Conservation (phyloP, 371 early-diverging fungal genomes). For the Coemansia sp. region DNA sequence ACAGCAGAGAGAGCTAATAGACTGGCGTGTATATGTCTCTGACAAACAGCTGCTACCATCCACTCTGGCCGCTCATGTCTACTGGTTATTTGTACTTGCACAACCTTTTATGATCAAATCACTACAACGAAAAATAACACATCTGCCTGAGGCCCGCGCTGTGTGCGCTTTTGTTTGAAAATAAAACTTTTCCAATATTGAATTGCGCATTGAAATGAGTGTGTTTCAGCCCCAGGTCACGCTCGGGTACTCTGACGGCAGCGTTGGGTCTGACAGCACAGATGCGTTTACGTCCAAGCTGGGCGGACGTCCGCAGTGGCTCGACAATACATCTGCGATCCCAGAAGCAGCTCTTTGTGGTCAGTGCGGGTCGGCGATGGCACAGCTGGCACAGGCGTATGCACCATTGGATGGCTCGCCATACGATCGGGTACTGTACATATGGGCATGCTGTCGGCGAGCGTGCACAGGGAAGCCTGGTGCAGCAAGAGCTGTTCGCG, state of each 20-base stretch:
- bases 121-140: too few relatives aligned
- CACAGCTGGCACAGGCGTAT: conserved; percentile 68
- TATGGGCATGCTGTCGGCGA: conserved; percentile 75
- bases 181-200: too few relatives aligned
- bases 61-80: too few relatives aligned
- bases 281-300: conserved; percentile 70
- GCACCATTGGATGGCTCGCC: conserved; percentile 70
- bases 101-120: too few relatives aligned
- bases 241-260: conserved; percentile 67
- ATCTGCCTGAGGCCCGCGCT: too few relatives aligned
- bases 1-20: too few relatives aligned
- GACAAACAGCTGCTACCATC: background rate
- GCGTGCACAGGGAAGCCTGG: conserved; percentile 68
- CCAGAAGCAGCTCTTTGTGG: conserved; percentile 39
- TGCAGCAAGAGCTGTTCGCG: conserved; percentile 59
- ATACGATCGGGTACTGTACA: conserved; percentile 74
- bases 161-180: background rate
- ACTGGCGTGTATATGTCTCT: background rate
- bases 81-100: too few relatives aligned
- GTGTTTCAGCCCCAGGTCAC: conserved; percentile 40
- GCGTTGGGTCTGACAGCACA: conserved; percentile 53
- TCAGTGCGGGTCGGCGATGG: conserved; percentile 60
- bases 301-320: conserved; percentile 69
- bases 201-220: background rate
- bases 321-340: conserved; percentile 33